Conservation (phyloP, 768 basidiomycete genomes). For the Trametes meyenii region DNA sequence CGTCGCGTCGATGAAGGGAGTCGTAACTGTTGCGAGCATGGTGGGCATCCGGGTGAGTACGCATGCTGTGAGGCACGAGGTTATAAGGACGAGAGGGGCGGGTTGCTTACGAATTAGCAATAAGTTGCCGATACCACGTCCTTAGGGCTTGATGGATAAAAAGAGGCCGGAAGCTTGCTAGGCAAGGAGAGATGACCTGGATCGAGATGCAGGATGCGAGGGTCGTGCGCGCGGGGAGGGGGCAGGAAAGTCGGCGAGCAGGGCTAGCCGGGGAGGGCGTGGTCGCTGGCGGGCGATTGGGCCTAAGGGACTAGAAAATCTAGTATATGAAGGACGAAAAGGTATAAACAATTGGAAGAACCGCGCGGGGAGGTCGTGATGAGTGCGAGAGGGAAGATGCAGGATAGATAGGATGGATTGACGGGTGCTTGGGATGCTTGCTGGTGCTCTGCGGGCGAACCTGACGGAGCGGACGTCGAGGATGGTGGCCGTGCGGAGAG, state of each 20-base stretch:
- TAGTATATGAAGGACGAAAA: constrained; percentile 30
- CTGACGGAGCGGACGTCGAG: constrained; percentile 16
- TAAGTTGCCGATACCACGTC: constrained; percentile 47
- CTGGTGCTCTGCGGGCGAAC: constrained; percentile 33
- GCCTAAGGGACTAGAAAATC: constrained; percentile 28
- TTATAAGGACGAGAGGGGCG: constrained; percentile 3
- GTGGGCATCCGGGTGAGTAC: constrained; percentile 15
- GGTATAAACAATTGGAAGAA: constrained; percentile 55
- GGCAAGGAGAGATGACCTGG: constrained; percentile 22
- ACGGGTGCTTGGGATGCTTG: constrained; percentile 4
- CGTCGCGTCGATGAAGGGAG: constrained; percentile 47
- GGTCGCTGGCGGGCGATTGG: constrained; percentile 22
- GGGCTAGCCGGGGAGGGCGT: constrained; percentile 20
- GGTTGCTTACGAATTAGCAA: constrained; percentile 50
- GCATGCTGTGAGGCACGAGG: constrained; percentile 30
- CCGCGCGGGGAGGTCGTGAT: constrained; percentile 63
- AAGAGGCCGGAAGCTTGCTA: constrained; percentile 22
- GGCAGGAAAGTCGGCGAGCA: constrained; percentile 38
- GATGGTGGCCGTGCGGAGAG: constrained; percentile 7
- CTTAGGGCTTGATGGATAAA: constrained; percentile 44
- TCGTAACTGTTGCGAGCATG: constrained; percentile 72
- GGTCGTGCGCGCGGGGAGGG: constrained; percentile 37
- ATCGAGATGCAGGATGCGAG: constrained; percentile 36
- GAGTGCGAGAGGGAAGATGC: constrained; percentile 33
- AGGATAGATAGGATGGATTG: constrained; percentile 37